These are phyloP conservation scores for Leptomonas seymouri DNA, from an alignment of 208 protist species.

Conservation along the genomic window DNA sequence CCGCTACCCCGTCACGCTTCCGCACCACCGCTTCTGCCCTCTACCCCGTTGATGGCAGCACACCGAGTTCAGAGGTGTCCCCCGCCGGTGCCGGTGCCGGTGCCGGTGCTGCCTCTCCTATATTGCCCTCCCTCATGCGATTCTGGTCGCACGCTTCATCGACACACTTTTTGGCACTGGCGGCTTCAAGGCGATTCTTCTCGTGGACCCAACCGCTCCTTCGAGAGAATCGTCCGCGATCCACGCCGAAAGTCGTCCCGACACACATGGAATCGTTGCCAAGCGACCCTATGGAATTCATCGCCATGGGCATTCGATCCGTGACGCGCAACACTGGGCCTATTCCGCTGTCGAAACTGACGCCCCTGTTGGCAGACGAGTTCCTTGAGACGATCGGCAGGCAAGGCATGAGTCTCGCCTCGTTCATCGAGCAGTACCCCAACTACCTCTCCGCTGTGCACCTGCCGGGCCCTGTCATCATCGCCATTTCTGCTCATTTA, in stretches of 20 bases:
- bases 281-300: neutral
- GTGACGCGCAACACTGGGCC: slow-evolving; percentile 38
- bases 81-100: neutral
- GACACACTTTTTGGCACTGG: neutral
- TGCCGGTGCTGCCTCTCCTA: neutral
- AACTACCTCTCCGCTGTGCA: slow-evolving; percentile 29
- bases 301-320: slow-evolving; percentile 1
- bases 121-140: too few species aligned
- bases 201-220: neutral
- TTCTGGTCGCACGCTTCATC: neutral
- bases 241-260: neutral
- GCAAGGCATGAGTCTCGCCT: slow-evolving; percentile 35
- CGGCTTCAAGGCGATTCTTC: neutral
- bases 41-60: too few species aligned
- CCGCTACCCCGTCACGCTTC: too few species aligned
- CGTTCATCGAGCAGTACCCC: slow-evolving; percentile 27
- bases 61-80: too few species aligned
- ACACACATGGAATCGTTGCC: neutral
- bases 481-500: slow-evolving; percentile 30
- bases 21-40: too few species aligned
- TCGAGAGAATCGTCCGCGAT: neutral
- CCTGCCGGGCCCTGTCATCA: slow-evolving; percentile 40
- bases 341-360: slow-evolving; percentile 67
- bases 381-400: slow-evolving; percentile 46
- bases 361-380: slow-evolving; percentile 54